Evolutionary conservation across 2,329 filamentous ascomycete genomes (phyloP), one percentile per base, ranked within the genome.

Genomic region (Scytalidium sp.): DNA sequence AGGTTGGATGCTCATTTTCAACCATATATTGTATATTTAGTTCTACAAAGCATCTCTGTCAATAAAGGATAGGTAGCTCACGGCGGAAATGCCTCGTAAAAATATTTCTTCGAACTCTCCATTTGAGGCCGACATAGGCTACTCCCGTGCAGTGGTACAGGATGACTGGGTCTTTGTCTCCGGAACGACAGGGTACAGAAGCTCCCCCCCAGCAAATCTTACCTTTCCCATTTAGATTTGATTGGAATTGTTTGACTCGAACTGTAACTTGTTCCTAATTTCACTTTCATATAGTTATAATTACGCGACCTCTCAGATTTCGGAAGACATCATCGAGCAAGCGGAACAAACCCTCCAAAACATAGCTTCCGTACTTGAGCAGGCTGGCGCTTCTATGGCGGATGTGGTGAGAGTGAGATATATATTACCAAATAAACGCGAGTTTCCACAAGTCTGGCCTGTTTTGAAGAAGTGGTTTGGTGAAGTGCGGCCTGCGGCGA

Each of bases 171-270:
- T 80, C 10, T 73, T 79, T 49, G 75, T 81, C 3, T 79, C 78
- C 2, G 78, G 78, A 0, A 80, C 76, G 32, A 81, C 78, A 2
- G 78, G 78, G 76, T 77, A n/a, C n/a, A n/a, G n/a, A n/a, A n/a
- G n/a, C n/a, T n/a, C n/a, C n/a, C n/a, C n/a, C n/a, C n/a, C n/a
- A n/a, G n/a, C n/a, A 57, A 47, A 55, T 49, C 1, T 3, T 41
- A 19, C 20, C 20, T 25, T 19, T 43, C 17, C 2, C n/a, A n/a
- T n/a, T n/a, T n/a, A n/a, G n/a, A n/a, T n/a, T n/a, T n/a, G n/a
- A n/a, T n/a, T n/a, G n/a, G n/a, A n/a, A n/a, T n/a, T n/a, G n/a
- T n/a, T n/a, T n/a, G n/a, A n/a, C n/a, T n/a, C n/a, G n/a, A n/a
- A n/a, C n/a, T n/a, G n/a, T n/a, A n/a, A n/a, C n/a, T 25, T 45